phyloP scores from a whole-genome alignment of 2,329 filamentous ascomycete genomes.

The Basipetospora chlamydospora region DNA sequence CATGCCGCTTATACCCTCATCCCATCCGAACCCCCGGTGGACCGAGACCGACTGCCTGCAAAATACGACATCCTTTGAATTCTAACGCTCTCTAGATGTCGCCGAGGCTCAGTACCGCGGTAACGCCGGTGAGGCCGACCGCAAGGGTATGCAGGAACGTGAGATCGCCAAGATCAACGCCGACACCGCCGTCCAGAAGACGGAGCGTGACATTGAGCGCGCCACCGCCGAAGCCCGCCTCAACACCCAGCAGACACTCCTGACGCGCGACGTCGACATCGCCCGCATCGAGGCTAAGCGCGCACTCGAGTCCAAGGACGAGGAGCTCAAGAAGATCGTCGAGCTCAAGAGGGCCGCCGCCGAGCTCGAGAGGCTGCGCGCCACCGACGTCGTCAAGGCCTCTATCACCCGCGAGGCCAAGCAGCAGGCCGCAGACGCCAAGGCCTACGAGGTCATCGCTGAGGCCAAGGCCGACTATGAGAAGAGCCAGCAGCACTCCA shows the following conservation, averaged over 20 bases:
- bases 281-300: slow-evolving; percentile 61
- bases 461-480: slow-evolving; percentile 43
- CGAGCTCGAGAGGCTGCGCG: slow-evolving; percentile 67
- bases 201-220: slow-evolving; percentile 70
- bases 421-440: slow-evolving; percentile 53
- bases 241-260: slow-evolving; percentile 55
- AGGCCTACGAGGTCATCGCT: slow-evolving; percentile 49
- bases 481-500: slow-evolving; percentile 34
- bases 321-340: slow-evolving; percentile 66
- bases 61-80: too few relatives aligned
- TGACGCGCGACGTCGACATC: slow-evolving; percentile 61
- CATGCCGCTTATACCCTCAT: too few relatives aligned
- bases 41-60: too few relatives aligned
- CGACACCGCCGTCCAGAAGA: slow-evolving; percentile 72
- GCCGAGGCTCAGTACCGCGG: slow-evolving; percentile 50
- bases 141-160: slow-evolving; percentile 67
- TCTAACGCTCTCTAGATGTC: slow-evolving; percentile 36
- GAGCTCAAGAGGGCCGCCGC: slow-evolving; percentile 64
- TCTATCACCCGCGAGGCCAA: slow-evolving; percentile 52
- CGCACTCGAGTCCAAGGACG: slow-evolving; percentile 59
- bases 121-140: slow-evolving; percentile 63
- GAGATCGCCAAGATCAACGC: slow-evolving; percentile 81
- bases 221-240: slow-evolving; percentile 65
- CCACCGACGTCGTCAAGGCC: slow-evolving; percentile 64
- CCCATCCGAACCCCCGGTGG: too few relatives aligned